A percentile compares a stretch with the other conserved stretches of the same genome.
Evolutionary conservation across 331 rosid species (phyloP).

Genomic region (Stylosanthes scabra): DNA sequence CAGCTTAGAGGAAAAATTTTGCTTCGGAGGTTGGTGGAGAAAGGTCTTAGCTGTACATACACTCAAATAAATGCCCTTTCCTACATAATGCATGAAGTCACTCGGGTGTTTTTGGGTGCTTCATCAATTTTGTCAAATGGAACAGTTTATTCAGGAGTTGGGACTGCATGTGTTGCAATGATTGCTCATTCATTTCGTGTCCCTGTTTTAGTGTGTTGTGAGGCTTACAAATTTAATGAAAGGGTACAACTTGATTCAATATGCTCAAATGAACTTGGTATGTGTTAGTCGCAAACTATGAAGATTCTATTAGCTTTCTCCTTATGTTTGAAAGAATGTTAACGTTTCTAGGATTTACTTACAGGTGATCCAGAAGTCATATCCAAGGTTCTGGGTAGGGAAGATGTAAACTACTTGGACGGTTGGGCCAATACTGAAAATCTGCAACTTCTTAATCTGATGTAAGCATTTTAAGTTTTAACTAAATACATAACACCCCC

Average conservation of each 20-base stretch:
- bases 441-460: slow-evolving; percentile 70
- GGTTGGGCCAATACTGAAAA: slow-evolving; percentile 55
- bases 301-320: slow-evolving; percentile 1
- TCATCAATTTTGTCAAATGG: slow-evolving; percentile 83
- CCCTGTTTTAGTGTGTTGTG: slow-evolving; percentile 81
- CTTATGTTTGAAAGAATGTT: slow-evolving; percentile 38
- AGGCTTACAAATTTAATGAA: slow-evolving; percentile 85
- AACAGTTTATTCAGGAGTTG: slow-evolving; percentile 87
- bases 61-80: slow-evolving; percentile 74
- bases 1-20: slow-evolving; percentile 68
- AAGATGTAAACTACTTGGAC: slow-evolving; percentile 54
- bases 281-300: slow-evolving; percentile 19
- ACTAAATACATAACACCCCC: background rate
- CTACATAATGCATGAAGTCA: slow-evolving; percentile 79
- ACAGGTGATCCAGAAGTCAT: slow-evolving; percentile 77
- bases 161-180: slow-evolving; percentile 90
- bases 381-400: slow-evolving; percentile 60
- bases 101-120: slow-evolving; percentile 77
- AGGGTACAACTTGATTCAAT: slow-evolving; percentile 87
- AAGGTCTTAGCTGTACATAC: slow-evolving; percentile 79
- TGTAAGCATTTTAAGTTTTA: slow-evolving; percentile 49
- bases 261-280: slow-evolving; percentile 85
- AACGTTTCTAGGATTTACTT: slow-evolving; percentile 39
- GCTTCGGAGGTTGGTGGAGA: slow-evolving; percentile 74
- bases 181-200: slow-evolving; percentile 75